Percentiles rank a stretch among this genome's conserved stretches.
Conservation (phyloP, 768 basidiomycete genomes). For the Plicaturopsis crispa region DNA sequence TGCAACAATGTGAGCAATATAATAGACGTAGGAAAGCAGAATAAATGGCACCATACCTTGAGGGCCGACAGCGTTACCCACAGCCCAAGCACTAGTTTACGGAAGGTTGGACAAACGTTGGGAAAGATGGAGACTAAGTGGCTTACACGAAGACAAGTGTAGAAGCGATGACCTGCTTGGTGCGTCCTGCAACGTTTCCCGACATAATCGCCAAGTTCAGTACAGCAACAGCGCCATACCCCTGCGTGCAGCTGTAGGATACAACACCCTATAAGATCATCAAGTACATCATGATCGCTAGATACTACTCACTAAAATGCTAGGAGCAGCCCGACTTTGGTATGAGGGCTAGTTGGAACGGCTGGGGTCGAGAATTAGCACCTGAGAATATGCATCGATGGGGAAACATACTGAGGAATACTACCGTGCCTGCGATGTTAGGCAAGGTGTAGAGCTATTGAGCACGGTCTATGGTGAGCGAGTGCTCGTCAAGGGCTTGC, state of each 20-base stretch:
- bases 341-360: conserved; percentile 29
- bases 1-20: neutral
- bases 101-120: neutral
- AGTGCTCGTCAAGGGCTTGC: neutral
- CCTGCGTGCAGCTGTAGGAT: conserved; percentile 31
- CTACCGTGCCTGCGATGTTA: conserved; percentile 42
- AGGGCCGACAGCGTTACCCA: conserved; percentile 40
- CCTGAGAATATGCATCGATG: neutral
- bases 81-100: conserved; percentile 34
- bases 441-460: conserved; percentile 35
- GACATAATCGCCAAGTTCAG: conserved; percentile 40
- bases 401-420: conserved; percentile 28
- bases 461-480: neutral
- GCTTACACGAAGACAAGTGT: conserved; percentile 38
- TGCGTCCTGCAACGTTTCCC: conserved; percentile 38
- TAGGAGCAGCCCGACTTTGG: conserved; percentile 38
- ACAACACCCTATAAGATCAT: neutral
- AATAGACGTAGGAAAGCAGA: neutral
- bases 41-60: conserved; percentile 21
- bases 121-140: neutral
- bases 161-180: conserved; percentile 42
- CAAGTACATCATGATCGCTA: conserved; percentile 8
- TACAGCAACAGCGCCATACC: conserved; percentile 38
- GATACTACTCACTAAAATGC: conserved; percentile 36
- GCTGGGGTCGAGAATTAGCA: conserved; percentile 9